phyloP scores from a whole-genome alignment of 2,329 filamentous ascomycete species.

The Stemphylium beticola region DNA sequence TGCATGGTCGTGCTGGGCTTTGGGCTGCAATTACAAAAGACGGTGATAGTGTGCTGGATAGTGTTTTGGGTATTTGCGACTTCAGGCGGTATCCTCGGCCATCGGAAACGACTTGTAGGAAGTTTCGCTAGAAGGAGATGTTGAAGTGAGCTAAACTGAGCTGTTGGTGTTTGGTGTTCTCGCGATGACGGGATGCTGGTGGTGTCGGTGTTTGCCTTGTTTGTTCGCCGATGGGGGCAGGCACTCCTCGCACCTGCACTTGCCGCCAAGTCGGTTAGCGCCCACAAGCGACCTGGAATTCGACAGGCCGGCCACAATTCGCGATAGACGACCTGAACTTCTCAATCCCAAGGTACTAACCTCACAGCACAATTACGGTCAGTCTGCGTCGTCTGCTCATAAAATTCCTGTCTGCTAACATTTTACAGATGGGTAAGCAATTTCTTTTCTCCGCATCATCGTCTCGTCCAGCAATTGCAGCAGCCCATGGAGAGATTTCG shows the following conservation, averaged over 20 bases:
- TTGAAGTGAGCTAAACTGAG: background rate
- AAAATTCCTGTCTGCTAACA: slow-evolving; percentile 35
- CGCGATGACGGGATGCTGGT: slow-evolving; percentile 1
- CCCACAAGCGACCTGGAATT: slow-evolving; percentile 32
- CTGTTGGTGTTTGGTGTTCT: slow-evolving; percentile 1
- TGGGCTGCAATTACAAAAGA: background rate
- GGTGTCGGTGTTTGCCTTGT: slow-evolving; percentile 34
- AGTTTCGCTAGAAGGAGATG: background rate
- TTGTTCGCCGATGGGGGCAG: slow-evolving; percentile 23
- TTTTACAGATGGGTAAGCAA: slow-evolving; percentile 67
- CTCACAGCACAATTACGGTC: slow-evolving; percentile 63
- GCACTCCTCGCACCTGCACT: slow-evolving; percentile 1
- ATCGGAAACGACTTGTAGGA: slow-evolving; percentile 1
- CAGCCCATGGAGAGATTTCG: slow-evolving; percentile 36
- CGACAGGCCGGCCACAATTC: slow-evolving; percentile 18
- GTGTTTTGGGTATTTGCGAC: slow-evolving; percentile 11
- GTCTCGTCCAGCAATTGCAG: slow-evolving; percentile 44
- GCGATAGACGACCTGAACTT: slow-evolving; percentile 31
- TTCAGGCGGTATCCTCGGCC: slow-evolving; percentile 2
- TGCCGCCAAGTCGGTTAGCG: slow-evolving; percentile 29
- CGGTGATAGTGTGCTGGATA: slow-evolving; percentile 4
- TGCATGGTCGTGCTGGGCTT: slow-evolving; percentile 68
- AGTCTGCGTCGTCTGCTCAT: slow-evolving; percentile 32
- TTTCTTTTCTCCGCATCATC: slow-evolving; percentile 28
- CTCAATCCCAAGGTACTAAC: slow-evolving; percentile 48